These are phyloP conservation scores for Lupinus albus DNA, from an alignment of 306 rosid species.

Conservation along the genomic window DNA sequence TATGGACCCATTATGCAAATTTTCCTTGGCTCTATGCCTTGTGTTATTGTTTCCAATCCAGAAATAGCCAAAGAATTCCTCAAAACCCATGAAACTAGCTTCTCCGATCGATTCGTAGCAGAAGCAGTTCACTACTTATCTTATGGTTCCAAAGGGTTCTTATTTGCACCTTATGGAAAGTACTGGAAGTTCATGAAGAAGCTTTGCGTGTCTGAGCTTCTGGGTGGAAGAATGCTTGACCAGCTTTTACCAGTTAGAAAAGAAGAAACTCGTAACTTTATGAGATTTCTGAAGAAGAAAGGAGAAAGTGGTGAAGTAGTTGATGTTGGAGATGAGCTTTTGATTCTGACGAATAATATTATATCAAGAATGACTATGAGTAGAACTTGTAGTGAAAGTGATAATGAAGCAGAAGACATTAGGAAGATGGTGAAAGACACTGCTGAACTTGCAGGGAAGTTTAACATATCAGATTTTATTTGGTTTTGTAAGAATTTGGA, in stretches of 20 bases:
- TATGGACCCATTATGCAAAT: conserved; percentile 53
- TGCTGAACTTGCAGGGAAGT: conserved; percentile 43
- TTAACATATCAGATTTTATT: conserved; percentile 47
- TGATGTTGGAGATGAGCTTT: conserved; percentile 46
- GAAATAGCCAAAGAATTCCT: not conserved
- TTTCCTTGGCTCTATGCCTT: conserved; percentile 48
- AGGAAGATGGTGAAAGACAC: conserved; percentile 45
- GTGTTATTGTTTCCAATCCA: conserved; percentile 17
- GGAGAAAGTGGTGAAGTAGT: conserved; percentile 36
- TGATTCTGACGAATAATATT: conserved; percentile 36
- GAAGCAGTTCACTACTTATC: conserved; percentile 40
- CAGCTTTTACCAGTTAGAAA: conserved; percentile 34
- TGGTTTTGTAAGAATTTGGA: conserved; percentile 54
- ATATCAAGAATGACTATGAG: conserved; percentile 58
- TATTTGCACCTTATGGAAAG: conserved; percentile 49
- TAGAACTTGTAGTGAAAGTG: conserved; percentile 41
- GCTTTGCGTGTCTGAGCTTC: conserved; percentile 53
- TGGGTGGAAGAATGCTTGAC: conserved; percentile 47
- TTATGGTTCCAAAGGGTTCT: conserved; percentile 41
- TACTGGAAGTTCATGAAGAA: conserved; percentile 50
- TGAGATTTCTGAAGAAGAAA: conserved; percentile 16
- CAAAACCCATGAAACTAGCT: not conserved
- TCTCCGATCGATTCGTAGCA: not conserved
- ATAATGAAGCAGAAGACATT: conserved; percentile 44
- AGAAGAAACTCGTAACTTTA: conserved; percentile 39